These are phyloP conservation scores for Nigrospora oryzae DNA, from an alignment of 2,329 filamentous ascomycete species.

Conservation along the genomic window DNA sequence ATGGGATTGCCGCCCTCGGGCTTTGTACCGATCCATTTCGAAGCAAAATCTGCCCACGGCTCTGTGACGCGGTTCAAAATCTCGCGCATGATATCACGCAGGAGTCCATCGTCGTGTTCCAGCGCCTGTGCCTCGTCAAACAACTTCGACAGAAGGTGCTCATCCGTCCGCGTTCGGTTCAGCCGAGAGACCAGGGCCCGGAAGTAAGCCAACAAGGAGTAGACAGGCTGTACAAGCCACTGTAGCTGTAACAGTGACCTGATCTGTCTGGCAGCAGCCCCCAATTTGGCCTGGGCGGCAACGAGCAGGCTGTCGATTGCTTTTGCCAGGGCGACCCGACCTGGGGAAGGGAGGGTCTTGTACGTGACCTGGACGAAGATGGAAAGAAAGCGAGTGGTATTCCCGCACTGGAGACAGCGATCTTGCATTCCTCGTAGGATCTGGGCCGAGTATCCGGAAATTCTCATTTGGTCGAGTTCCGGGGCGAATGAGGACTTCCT, in stretches of 20 bases:
- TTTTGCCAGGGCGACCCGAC: slow-evolving; percentile 42
- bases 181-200: slow-evolving; percentile 39
- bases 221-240: slow-evolving; percentile 35
- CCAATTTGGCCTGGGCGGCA: slow-evolving; percentile 40
- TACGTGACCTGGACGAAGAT: slow-evolving; percentile 39
- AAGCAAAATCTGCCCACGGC: slow-evolving; percentile 60
- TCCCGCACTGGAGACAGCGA: slow-evolving; percentile 38
- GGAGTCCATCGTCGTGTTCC: slow-evolving; percentile 52
- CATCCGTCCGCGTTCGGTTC: slow-evolving; percentile 39
- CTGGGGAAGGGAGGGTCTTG: slow-evolving; percentile 31
- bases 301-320: slow-evolving; percentile 38
- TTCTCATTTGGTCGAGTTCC: slow-evolving; percentile 34
- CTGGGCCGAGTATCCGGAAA: slow-evolving; percentile 47
- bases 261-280: slow-evolving; percentile 28
- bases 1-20: slow-evolving; percentile 47
- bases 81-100: slow-evolving; percentile 58
- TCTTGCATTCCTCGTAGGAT: slow-evolving; percentile 36
- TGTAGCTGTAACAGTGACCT: slow-evolving; percentile 46
- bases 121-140: slow-evolving; percentile 54
- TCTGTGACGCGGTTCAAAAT: slow-evolving; percentile 53
- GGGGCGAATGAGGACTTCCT: slow-evolving; percentile 43
- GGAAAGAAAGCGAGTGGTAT: slow-evolving; percentile 35
- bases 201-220: slow-evolving; percentile 42
- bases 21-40: slow-evolving; percentile 68
- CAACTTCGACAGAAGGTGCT: slow-evolving; percentile 51